Evolutionary conservation across 2,329 filamentous ascomycete species (phyloP).

Genomic region (Epicoccum sorghinum): DNA sequence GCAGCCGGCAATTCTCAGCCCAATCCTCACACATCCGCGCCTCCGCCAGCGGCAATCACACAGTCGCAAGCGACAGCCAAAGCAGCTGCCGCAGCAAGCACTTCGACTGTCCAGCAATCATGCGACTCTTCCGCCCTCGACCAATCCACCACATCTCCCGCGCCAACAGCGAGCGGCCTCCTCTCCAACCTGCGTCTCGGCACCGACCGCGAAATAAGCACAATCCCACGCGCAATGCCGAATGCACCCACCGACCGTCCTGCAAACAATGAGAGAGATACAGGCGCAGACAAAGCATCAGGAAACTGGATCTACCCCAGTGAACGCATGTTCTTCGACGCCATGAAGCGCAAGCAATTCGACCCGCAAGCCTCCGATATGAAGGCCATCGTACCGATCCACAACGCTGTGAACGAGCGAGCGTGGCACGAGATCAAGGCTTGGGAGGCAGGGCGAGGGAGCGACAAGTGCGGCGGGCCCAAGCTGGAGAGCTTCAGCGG

Average conservation of each 20-base stretch:
- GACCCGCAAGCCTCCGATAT: constrained; percentile 75
- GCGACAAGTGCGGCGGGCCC: constrained; percentile 74
- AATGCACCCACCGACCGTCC: constrained; percentile 49
- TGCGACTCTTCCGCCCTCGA: constrained; percentile 49
- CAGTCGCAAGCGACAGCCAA: constrained; percentile 19
- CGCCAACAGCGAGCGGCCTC: constrained; percentile 22
- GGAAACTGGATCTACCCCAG: constrained; percentile 98
- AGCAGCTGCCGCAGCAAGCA: constrained; percentile 25
- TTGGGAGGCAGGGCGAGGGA: constrained; percentile 76
- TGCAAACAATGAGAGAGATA: constrained; percentile 78
- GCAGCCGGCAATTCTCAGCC: constrained; percentile 42
- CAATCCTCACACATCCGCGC: constrained; percentile 26
- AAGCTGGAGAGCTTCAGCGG: constrained; percentile 85
- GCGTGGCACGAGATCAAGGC: constrained; percentile 90
- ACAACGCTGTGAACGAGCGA: constrained; percentile 97
- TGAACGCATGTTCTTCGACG: constrained; percentile 97
- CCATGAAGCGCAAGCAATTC: constrained; percentile 90
- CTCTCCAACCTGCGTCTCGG: constrained; percentile 42
- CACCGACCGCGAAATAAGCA: constrained; percentile 54
- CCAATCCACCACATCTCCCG: constrained; percentile 33
- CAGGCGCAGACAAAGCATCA: constrained; percentile 64
- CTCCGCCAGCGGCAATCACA: constrained; percentile 9
- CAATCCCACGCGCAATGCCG: constrained; percentile 41
- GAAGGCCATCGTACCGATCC: constrained; percentile 91
- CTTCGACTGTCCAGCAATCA: constrained; percentile 32